Evolutionary conservation across 805 yeast genomes (phyloP).

Genomic region (Lachancea mirantina): DNA sequence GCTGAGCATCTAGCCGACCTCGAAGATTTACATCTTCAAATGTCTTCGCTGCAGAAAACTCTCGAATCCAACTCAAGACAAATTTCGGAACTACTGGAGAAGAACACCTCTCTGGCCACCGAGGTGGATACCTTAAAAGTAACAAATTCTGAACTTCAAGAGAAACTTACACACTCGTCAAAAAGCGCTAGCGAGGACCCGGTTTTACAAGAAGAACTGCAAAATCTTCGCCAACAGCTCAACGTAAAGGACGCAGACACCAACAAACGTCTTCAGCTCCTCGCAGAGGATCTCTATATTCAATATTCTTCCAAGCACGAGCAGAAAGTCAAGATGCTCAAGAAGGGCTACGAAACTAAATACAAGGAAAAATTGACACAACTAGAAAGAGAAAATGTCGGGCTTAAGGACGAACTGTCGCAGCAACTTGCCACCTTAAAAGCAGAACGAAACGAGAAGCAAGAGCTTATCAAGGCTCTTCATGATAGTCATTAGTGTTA

Average conservation of each 20-base stretch:
- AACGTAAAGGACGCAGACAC: constrained; percentile 39
- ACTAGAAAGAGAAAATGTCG: constrained; percentile 38
- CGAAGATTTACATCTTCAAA: constrained; percentile 31
- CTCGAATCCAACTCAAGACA: constrained; percentile 27
- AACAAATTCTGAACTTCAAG: constrained; percentile 6
- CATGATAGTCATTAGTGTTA: too few species aligned
- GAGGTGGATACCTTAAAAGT: constrained; percentile 21
- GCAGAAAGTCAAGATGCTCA: constrained; percentile 56
- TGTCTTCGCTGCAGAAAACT: constrained; percentile 29
- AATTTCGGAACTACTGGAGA: constrained; percentile 21
- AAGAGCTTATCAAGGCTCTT: constrained; percentile 46
- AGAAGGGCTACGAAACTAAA: constrained; percentile 50
- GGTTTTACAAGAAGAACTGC: constrained; percentile 21
- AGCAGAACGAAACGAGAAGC: constrained; percentile 51
- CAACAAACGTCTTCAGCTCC: constrained; percentile 48
- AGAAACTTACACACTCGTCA: constrained; percentile 10
- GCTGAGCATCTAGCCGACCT: constrained; percentile 33
- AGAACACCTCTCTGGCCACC: constrained; percentile 22
- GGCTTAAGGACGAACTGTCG: constrained; percentile 45
- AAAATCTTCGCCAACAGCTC: constrained; percentile 31
- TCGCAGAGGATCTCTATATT: constrained; percentile 63
- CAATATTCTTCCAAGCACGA: constrained; percentile 76
- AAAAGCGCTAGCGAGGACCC: background rate
- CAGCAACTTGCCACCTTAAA: constrained; percentile 42
- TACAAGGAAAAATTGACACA: constrained; percentile 41